Evolutionary conservation across 192 early-diverging fungal genomes (phyloP).

Genomic region (Coemansia sp.): DNA sequence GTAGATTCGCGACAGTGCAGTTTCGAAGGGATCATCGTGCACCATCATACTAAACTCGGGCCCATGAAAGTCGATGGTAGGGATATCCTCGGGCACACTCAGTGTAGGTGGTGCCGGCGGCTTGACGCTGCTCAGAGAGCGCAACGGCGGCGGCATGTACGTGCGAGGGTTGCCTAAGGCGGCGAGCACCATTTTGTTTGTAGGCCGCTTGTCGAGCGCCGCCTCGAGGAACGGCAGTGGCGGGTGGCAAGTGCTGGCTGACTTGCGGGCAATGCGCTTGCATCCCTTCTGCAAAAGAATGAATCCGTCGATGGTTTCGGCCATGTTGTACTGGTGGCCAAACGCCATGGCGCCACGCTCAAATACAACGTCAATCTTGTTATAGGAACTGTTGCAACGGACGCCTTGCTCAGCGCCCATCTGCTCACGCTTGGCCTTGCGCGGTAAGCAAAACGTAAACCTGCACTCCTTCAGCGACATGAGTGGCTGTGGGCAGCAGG

Average conservation of each 20-base stretch:
- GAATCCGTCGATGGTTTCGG: slow-evolving; percentile 56
- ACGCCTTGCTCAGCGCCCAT: slow-evolving; percentile 40
- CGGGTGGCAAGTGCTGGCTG: slow-evolving; percentile 33
- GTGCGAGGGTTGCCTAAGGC: slow-evolving; percentile 43
- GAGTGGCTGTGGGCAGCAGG: slow-evolving; percentile 33
- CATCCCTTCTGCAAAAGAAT: slow-evolving; percentile 54
- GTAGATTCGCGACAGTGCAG: slow-evolving; percentile 55
- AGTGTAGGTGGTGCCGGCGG: slow-evolving; percentile 36
- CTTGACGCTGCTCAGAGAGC: slow-evolving; percentile 26
- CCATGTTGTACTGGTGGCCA: slow-evolving; percentile 55
- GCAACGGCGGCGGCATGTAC: slow-evolving; percentile 42
- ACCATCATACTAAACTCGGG: slow-evolving; percentile 50
- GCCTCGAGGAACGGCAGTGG: slow-evolving; percentile 25
- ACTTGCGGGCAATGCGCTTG: slow-evolving; percentile 55
- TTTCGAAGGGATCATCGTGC: slow-evolving; percentile 61
- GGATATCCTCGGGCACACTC: slow-evolving; percentile 47
- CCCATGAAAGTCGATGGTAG: slow-evolving; percentile 46
- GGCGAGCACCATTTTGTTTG: slow-evolving; percentile 30
- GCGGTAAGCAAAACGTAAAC: slow-evolving; percentile 29
- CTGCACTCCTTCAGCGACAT: slow-evolving; percentile 40
- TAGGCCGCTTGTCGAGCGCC: slow-evolving; percentile 19
- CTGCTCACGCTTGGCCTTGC: slow-evolving; percentile 37
- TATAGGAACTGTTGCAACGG: slow-evolving; percentile 47
- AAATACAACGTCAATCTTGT: slow-evolving; percentile 49
- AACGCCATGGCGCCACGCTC: slow-evolving; percentile 45